Evolutionary conservation across 129 eudicot genomes (phyloP).

Genomic region (Flaveria bidentis): DNA sequence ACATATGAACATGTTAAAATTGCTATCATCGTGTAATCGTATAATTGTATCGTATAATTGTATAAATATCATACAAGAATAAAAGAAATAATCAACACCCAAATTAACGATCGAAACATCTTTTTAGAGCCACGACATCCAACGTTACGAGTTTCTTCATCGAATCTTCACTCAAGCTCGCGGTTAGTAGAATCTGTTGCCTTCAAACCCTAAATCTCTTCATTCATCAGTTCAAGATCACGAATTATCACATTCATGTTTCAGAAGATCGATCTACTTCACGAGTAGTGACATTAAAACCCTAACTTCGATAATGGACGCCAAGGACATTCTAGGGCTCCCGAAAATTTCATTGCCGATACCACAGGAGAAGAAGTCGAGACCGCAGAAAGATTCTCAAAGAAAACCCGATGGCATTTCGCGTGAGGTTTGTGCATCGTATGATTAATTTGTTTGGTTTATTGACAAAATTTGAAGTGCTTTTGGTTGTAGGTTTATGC

Average conservation of each 20-base stretch:
- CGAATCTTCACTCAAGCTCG: background rate
- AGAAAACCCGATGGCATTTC: constrained; percentile 98
- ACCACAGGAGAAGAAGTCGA: constrained; percentile 72
- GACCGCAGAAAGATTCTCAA: constrained; percentile 86
- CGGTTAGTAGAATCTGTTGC: constrained; percentile 6
- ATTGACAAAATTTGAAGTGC: background rate
- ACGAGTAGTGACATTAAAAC: constrained; percentile 29
- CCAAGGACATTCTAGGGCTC: constrained; percentile 86
- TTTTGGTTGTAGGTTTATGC: constrained; percentile 70
- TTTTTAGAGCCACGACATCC: background rate
- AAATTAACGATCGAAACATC: background rate
- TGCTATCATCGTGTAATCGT: too few species aligned
- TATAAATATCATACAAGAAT: too few species aligned
- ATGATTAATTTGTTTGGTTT: background rate
- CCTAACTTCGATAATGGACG: constrained; percentile 73
- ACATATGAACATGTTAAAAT: too few species aligned
- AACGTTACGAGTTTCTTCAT: background rate
- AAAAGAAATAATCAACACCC: too few species aligned
- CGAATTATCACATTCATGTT: constrained; percentile 1
- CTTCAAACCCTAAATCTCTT: constrained; percentile 15
- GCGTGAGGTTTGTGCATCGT: constrained; percentile 59
- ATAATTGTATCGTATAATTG: too few species aligned
- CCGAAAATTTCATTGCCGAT: constrained; percentile 60
- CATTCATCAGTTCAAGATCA: constrained; percentile 1
- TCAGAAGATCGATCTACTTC: background rate